phyloP scores from a whole-genome alignment of 2,329 filamentous ascomycete species.

The Scedosporium apiospermum region DNA sequence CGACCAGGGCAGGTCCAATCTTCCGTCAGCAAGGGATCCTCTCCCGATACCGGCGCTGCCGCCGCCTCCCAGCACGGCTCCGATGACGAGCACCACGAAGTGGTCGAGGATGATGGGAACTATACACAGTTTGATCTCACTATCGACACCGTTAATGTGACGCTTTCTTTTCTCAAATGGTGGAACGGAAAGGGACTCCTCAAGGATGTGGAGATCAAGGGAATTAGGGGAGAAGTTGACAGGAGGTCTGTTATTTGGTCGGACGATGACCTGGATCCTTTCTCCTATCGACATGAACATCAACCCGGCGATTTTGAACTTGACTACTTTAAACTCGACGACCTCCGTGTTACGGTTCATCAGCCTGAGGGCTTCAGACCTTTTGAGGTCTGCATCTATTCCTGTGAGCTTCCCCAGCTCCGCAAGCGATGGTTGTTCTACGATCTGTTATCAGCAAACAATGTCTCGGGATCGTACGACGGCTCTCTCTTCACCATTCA shows the following conservation, averaged over 20 bases:
- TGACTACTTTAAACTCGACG: conserved; percentile 92
- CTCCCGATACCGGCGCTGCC: conserved; percentile 71
- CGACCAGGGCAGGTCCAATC: conserved; percentile 73
- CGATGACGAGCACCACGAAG: conserved; percentile 22
- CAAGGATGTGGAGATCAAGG: conserved; percentile 87
- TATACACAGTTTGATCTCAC: conserved; percentile 97
- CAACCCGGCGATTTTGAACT: conserved; percentile 93
- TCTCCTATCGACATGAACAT: conserved; percentile 80
- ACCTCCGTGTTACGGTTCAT: conserved; percentile 82
- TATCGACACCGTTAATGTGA: conserved; percentile 91
- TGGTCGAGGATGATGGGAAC: conserved; percentile 73
- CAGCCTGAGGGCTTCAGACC: conserved; percentile 88
- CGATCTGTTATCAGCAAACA: conserved; percentile 89
- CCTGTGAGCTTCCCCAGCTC: conserved; percentile 84
- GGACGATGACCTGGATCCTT: conserved; percentile 52
- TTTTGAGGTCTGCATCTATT: conserved; percentile 91
- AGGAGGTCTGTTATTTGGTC: conserved; percentile 72
- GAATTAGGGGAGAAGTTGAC: conserved; percentile 86
- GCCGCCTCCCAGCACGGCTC: conserved; percentile 57
- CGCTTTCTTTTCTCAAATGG: conserved; percentile 96
- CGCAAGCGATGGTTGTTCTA: conserved; percentile 97
- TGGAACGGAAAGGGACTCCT: conserved; percentile 92
- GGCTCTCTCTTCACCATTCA: conserved; percentile 96
- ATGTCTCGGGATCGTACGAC: conserved; percentile 92
- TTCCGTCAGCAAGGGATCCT: conserved; percentile 87